Evolutionary conservation across 805 yeast species (phyloP).

Genomic region (Aciculoconidium aculeatum): DNA sequence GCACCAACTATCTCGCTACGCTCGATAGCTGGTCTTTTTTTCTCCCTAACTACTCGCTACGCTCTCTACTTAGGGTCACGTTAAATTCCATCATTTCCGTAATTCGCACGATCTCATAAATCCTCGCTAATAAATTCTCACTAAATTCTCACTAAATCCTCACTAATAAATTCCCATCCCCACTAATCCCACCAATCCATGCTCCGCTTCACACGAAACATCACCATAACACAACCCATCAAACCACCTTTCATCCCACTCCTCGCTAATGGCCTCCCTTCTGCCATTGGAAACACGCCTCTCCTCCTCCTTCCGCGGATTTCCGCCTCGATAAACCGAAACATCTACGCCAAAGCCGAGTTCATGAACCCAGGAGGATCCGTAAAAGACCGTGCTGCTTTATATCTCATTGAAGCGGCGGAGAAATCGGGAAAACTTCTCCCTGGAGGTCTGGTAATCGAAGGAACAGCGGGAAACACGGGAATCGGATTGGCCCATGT

Average conservation of each 20-base stretch:
- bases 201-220: background rate
- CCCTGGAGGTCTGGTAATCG: conserved; percentile 84
- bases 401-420: conserved; percentile 71
- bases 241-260: conserved; percentile 55
- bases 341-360: conserved; percentile 86
- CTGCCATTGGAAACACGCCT: conserved; percentile 93
- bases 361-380: conserved; percentile 93
- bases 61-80: too few relatives aligned
- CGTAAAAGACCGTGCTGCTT: conserved; percentile 86
- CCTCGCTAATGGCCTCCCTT: conserved; percentile 64
- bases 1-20: too few relatives aligned
- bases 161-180: background rate
- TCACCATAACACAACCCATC: conserved; percentile 6
- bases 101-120: too few relatives aligned
- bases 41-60: too few relatives aligned
- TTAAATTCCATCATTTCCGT: too few relatives aligned
- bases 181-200: conserved; percentile 1
- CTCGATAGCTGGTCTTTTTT: too few relatives aligned
- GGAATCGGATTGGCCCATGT: conserved; percentile 85
- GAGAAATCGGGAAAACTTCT: conserved; percentile 57
- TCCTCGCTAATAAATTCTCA: background rate
- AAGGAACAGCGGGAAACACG: conserved; percentile 95
- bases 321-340: conserved; percentile 56
- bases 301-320: conserved; percentile 55
- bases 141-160: too few relatives aligned